Percentiles rank a stretch among this genome's conserved stretches.
These are phyloP conservation scores for Populus davidiana DNA, from an alignment of 345 rosid genomes.

Conservation along the genomic window DNA sequence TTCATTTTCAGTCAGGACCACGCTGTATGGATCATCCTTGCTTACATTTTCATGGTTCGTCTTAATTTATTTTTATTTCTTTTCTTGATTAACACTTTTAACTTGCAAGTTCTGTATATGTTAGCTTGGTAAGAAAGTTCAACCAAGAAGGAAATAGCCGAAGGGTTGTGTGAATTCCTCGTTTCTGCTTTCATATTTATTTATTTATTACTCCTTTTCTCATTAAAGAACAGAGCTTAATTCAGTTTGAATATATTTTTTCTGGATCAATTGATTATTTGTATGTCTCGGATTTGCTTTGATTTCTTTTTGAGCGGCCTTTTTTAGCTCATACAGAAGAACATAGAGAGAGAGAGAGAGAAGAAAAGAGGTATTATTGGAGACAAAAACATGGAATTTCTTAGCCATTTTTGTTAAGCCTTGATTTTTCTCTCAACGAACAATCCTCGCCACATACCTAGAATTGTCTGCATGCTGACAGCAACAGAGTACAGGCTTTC, in stretches of 20 bases:
- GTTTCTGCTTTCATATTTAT: not conserved
- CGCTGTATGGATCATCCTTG: slow-evolving; percentile 65
- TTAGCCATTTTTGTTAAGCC: not conserved
- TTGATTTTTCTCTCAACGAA: not conserved
- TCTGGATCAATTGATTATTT: not conserved
- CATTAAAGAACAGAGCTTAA: not conserved
- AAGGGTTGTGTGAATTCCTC: not conserved
- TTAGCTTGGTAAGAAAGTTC: not conserved
- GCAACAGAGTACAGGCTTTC: not conserved
- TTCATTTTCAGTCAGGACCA: slow-evolving; percentile 65
- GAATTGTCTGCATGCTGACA: too few species aligned
- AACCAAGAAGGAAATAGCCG: not conserved
- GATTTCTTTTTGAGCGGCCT: not conserved
- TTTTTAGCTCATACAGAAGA: not conserved
- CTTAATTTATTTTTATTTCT: not conserved
- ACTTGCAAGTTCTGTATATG: not conserved
- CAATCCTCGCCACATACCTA: not conserved
- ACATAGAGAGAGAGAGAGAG: not conserved
- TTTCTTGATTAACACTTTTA: too few species aligned
- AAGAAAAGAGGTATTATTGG: too few species aligned
- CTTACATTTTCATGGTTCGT: slow-evolving; percentile 83
- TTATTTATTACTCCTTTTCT: not conserved
- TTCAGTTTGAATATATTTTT: too few species aligned
- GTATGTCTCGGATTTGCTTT: not conserved
- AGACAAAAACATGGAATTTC: not conserved